Conservation (phyloP, 345 rosid species). For the Theobroma cacao region DNA sequence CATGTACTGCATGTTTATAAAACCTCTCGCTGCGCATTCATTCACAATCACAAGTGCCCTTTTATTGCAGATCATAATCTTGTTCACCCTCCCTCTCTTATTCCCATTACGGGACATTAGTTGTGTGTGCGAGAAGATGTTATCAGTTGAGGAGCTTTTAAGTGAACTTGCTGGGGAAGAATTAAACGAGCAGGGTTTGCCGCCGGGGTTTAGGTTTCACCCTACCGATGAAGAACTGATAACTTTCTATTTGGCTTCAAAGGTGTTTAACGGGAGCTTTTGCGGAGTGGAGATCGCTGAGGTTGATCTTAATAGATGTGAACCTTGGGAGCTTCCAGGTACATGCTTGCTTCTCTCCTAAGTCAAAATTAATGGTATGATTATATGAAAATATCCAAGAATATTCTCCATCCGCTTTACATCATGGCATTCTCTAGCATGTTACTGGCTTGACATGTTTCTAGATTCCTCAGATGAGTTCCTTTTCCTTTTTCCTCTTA, state of each 20-base stretch:
- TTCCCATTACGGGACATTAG: neutral
- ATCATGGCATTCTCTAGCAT: neutral
- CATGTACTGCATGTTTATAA: slow-evolving; percentile 20
- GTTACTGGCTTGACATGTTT: neutral
- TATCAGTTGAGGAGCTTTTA: slow-evolving; percentile 62
- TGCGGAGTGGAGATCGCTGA: slow-evolving; percentile 77
- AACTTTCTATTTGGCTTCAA: slow-evolving; percentile 83
- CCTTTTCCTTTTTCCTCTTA: neutral
- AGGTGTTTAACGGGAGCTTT: slow-evolving; percentile 70
- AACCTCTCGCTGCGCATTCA: neutral
- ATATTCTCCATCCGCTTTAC: neutral
- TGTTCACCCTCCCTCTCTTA: neutral
- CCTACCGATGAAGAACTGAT: slow-evolving; percentile 97
- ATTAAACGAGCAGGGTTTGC: slow-evolving; percentile 65
- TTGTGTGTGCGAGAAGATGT: slow-evolving; percentile 25
- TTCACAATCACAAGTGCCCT: neutral
- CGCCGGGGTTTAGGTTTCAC: slow-evolving; percentile 95
- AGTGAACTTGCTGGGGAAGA: slow-evolving; percentile 67
- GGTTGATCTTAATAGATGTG: slow-evolving; percentile 90
- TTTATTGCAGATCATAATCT: neutral
- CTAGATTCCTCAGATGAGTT: neutral
- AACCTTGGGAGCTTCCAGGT: slow-evolving; percentile 99
- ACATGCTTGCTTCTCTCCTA: neutral
- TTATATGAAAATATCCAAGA: neutral
- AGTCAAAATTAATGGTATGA: neutral